A percentile compares a stretch with the other conserved stretches of the same genome.
These are phyloP conservation scores for Globisporangium yorkense DNA, from an alignment of 352 stramenopile species.

Conservation along the genomic window DNA sequence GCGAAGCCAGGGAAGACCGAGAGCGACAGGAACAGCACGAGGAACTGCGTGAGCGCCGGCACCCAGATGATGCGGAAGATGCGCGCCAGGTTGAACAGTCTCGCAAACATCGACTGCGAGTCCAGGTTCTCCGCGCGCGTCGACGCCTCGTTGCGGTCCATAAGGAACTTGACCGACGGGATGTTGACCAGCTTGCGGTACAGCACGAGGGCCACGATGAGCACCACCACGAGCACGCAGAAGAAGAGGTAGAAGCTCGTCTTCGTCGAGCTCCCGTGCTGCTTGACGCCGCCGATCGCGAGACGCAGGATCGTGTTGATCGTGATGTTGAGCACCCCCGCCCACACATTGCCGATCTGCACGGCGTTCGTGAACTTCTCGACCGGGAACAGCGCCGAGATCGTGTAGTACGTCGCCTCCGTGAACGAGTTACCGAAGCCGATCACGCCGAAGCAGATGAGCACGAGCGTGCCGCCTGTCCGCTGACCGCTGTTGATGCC, in stretches of 20 bases:
- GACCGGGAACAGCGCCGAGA: slow-evolving; percentile 53
- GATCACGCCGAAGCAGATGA: slow-evolving; percentile 44
- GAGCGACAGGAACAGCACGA: slow-evolving; percentile 64
- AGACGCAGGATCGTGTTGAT: slow-evolving; percentile 47
- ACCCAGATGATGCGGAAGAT: slow-evolving; percentile 48
- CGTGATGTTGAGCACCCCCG: slow-evolving; percentile 54
- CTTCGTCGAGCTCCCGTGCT: slow-evolving; percentile 25
- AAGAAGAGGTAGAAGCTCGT: slow-evolving; percentile 70
- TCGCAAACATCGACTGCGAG: slow-evolving; percentile 19
- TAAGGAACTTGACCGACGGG: slow-evolving; percentile 45
- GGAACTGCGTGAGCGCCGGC: slow-evolving; percentile 42
- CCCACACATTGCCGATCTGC: slow-evolving; percentile 53
- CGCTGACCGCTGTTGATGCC: slow-evolving; percentile 11
- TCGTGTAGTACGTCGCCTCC: slow-evolving; percentile 54
- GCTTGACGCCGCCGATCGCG: slow-evolving; percentile 34
- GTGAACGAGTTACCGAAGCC: slow-evolving; percentile 61
- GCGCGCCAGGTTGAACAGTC: slow-evolving; percentile 32
- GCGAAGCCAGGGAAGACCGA: slow-evolving; percentile 51
- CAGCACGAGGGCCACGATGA: slow-evolving; percentile 35
- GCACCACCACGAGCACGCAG: slow-evolving; percentile 38
- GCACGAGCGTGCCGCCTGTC: slow-evolving; percentile 39
- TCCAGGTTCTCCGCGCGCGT: slow-evolving; percentile 24
- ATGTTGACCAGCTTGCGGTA: slow-evolving; percentile 32
- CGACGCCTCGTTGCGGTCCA: slow-evolving; percentile 38
- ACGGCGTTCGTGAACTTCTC: slow-evolving; percentile 64